A percentile compares a stretch with the other conserved stretches of the same genome.
Conservation (phyloP, 495 filamentous ascomycete genomes). For the Talaromyces nanjingensis region DNA sequence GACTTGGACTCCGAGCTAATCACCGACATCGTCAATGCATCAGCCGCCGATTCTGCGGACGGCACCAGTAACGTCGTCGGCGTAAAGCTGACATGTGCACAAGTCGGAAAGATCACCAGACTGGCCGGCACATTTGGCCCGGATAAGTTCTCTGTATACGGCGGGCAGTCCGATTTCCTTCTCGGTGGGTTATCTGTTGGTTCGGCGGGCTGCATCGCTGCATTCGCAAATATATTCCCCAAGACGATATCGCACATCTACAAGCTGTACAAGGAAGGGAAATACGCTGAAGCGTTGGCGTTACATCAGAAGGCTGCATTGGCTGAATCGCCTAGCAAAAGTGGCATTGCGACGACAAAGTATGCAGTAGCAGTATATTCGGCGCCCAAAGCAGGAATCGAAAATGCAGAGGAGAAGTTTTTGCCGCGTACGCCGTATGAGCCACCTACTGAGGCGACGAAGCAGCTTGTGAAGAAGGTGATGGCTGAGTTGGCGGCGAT, state of each 20-base stretch:
- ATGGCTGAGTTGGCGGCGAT: conserved; percentile 44
- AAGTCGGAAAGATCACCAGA: conserved; percentile 59
- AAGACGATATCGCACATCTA: conserved; percentile 47
- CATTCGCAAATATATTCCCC: conserved; percentile 62
- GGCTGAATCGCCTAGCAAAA: conserved; percentile 51
- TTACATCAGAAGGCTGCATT: conserved; percentile 46
- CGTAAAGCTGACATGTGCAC: conserved; percentile 64
- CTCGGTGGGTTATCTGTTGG: conserved; percentile 47
- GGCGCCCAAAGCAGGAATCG: conserved; percentile 49
- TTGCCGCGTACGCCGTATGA: conserved; percentile 53
- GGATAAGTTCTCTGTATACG: conserved; percentile 56
- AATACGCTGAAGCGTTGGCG: conserved; percentile 44
- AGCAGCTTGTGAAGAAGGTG: conserved; percentile 33
- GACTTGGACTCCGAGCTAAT: conserved; percentile 61
- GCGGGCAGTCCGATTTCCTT: conserved; percentile 65
- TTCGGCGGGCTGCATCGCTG: conserved; percentile 57
- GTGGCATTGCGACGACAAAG: conserved; percentile 58
- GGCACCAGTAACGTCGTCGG: conserved; percentile 52
- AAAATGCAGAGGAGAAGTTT: conserved; percentile 47
- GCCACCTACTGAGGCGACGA: conserved; percentile 39
- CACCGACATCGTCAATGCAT: conserved; percentile 35
- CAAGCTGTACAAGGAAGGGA: conserved; percentile 42
- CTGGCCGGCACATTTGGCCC: conserved; percentile 46
- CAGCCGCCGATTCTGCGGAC: conserved; percentile 34
- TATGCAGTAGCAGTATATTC: conserved; percentile 52